A percentile compares a stretch with the other conserved stretches of the same genome.
These are phyloP conservation scores for Phaeosphaeriaceae sp. DNA, from an alignment of 2,329 filamentous ascomycete genomes.

Conservation along the genomic window DNA sequence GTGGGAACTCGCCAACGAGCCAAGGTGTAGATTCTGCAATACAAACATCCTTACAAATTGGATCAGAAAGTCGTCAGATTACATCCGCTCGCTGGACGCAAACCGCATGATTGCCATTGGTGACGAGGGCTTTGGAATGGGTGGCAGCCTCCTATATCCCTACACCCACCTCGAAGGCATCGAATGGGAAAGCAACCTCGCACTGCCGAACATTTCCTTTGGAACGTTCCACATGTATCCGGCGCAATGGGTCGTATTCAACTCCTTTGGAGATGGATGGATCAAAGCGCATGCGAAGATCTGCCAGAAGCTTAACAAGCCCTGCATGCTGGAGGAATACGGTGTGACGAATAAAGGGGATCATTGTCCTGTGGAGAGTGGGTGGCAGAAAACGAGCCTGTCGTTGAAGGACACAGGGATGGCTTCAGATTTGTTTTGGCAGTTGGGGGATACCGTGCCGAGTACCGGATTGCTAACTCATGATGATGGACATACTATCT, in stretches of 20 bases:
- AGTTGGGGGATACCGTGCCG: constrained; percentile 35
- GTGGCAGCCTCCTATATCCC: constrained; percentile 58
- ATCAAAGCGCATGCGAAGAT: constrained; percentile 53
- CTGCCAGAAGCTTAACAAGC: constrained; percentile 48
- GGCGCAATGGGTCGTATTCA: constrained; percentile 45
- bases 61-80: constrained; percentile 63
- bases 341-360: constrained; percentile 31
- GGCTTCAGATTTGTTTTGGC: constrained; percentile 45
- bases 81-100: constrained; percentile 68
- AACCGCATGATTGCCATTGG: constrained; percentile 68
- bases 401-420: constrained; percentile 30
- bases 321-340: constrained; percentile 51
- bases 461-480: constrained; percentile 30
- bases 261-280: constrained; percentile 54
- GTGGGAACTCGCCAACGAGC: constrained; percentile 73
- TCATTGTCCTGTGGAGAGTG: constrained; percentile 36
- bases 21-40: constrained; percentile 66
- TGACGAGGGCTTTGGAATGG: constrained; percentile 64
- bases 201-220: constrained; percentile 62
- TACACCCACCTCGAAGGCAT: constrained; percentile 59
- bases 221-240: constrained; percentile 63
- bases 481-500: constrained; percentile 43
- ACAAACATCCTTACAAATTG: constrained; percentile 65
- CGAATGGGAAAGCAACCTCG: constrained; percentile 60
- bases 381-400: constrained; percentile 41